Percentiles rank a stretch among this genome's conserved stretches.
Evolutionary conservation across 2,329 filamentous ascomycete species (phyloP).

Genomic region (Periconia digitata): DNA sequence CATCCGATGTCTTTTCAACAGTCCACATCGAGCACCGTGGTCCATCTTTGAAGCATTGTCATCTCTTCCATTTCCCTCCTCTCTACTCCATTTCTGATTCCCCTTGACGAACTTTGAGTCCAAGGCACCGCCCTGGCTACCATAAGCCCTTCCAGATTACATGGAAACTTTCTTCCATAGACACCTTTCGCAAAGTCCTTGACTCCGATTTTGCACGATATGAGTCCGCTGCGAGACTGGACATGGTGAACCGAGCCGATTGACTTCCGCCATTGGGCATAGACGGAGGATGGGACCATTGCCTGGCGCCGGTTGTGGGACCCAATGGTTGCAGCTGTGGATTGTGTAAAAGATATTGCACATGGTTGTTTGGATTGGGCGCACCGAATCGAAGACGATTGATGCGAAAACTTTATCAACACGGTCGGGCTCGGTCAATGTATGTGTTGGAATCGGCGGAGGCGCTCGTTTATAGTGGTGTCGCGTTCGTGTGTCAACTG

Average conservation of each 20-base stretch:
- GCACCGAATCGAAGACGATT: background rate
- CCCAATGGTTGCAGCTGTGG: constrained; percentile 35
- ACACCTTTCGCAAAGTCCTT: constrained; percentile 34
- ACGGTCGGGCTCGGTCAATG: too few relatives aligned
- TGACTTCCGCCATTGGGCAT: constrained; percentile 28
- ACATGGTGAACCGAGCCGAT: constrained; percentile 29
- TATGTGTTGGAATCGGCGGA: too few relatives aligned
- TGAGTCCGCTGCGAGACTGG: constrained; percentile 31
- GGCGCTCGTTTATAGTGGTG: too few relatives aligned
- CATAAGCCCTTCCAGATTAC: constrained; percentile 1
- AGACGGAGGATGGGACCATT: constrained; percentile 28
- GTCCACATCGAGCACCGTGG: background rate
- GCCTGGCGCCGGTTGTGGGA: constrained; percentile 31
- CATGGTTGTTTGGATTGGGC: constrained; percentile 17
- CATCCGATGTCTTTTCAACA: background rate
- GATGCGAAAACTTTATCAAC: background rate
- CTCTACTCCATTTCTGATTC: background rate
- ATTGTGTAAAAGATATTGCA: constrained; percentile 37
- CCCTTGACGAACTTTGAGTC: background rate
- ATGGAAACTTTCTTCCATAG: constrained; percentile 29
- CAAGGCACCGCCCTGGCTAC: background rate
- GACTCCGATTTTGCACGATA: constrained; percentile 32
- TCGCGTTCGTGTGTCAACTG: too few relatives aligned
- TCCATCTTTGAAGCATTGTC: background rate
- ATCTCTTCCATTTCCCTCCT: background rate